Conservation (phyloP, 495 filamentous ascomycete genomes). For the Barbatosphaeria neglecta region DNA sequence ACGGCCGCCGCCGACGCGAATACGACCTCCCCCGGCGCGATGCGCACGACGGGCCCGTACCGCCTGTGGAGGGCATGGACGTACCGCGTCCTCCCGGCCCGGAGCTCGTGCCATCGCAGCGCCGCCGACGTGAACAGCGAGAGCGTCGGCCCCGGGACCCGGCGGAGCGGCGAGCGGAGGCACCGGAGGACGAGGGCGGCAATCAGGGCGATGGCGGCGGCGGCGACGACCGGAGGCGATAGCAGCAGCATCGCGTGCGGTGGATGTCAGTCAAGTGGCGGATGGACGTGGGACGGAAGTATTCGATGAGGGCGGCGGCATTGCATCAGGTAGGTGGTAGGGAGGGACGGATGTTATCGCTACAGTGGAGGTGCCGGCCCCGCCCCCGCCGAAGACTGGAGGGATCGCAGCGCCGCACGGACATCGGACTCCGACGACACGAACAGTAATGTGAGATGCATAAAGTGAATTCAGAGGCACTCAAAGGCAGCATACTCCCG, state of each 20-base stretch:
- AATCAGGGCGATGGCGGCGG: constrained; percentile 7
- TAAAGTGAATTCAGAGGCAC: no score
- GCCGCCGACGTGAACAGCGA: constrained; percentile 40
- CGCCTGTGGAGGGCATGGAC: constrained; percentile 43
- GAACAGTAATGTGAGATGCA: no score
- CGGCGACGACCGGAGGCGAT: constrained; percentile 10
- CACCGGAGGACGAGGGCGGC: constrained; percentile 8
- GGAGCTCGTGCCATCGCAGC: constrained; percentile 48
- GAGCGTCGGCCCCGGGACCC: constrained; percentile 41
- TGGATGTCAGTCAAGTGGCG: no score
- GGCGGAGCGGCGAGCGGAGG: constrained; percentile 27
- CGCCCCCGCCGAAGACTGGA: no score
- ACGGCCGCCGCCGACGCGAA: constrained; percentile 46
- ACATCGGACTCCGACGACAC: no score
- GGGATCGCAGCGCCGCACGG: no score
- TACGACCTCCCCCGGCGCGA: constrained; percentile 49
- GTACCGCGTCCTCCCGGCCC: constrained; percentile 37
- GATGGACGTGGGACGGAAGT: neutral
- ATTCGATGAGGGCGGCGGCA: neutral
- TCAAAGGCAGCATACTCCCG: no score
- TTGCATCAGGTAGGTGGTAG: no score
- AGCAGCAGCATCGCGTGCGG: constrained; percentile 16
- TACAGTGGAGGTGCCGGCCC: no score
- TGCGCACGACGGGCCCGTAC: constrained; percentile 46
- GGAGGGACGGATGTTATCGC: no score